phyloP scores from a whole-genome alignment of 768 basidiomycete species.

The Suillus brevipes region DNA sequence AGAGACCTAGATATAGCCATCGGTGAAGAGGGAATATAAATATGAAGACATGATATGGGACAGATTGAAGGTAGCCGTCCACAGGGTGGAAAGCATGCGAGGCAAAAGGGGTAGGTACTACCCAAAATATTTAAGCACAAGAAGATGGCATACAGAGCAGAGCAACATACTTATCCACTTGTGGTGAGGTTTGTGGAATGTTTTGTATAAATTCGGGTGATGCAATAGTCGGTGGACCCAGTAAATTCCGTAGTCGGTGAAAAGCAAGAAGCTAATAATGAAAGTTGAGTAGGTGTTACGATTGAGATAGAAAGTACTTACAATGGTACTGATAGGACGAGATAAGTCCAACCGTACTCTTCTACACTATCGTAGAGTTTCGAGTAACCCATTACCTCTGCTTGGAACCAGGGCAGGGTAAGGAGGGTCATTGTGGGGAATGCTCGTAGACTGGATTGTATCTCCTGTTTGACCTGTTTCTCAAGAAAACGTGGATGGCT shows the following conservation, averaged over 20 bases:
- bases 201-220: conserved; percentile 83
- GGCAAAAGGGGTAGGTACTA: conserved; percentile 96
- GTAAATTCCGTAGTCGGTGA: conserved; percentile 94
- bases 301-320: conserved; percentile 37
- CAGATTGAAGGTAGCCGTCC: conserved; percentile 91
- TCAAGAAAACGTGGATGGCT: conserved; percentile 90
- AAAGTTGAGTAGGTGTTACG: conserved; percentile 3
- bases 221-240: conserved; percentile 96
- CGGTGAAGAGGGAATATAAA: conserved; percentile 92
- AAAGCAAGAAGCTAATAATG: conserved; percentile 62
- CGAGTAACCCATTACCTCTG: conserved; percentile 85
- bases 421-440: conserved; percentile 83
- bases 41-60: conserved; percentile 93
- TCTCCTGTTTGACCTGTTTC: conserved; percentile 83
- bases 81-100: conserved; percentile 97
- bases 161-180: conserved; percentile 87
- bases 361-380: conserved; percentile 74
- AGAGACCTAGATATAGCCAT: conserved; percentile 77
- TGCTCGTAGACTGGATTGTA: conserved; percentile 65
- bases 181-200: conserved; percentile 96
- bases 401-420: conserved; percentile 93
- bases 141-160: conserved; percentile 3
- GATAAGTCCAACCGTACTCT: conserved; percentile 78
- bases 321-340: conserved; percentile 68
- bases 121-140: conserved; percentile 8